phyloP scores from a whole-genome alignment of 2,329 filamentous ascomycete species.

The Ophiocordyceps unilateralis region DNA sequence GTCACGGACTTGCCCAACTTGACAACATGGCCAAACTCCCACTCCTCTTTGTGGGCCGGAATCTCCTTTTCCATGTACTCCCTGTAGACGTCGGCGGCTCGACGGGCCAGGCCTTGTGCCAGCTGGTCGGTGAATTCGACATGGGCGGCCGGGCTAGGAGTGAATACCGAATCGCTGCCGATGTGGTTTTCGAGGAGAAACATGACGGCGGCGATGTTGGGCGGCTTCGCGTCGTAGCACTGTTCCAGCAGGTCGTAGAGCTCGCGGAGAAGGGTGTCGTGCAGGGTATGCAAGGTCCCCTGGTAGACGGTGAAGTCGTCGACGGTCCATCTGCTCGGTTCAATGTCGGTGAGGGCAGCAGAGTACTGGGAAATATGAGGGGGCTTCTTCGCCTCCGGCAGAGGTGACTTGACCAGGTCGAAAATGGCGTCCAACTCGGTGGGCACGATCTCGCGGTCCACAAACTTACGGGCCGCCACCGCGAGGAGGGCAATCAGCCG shows the following conservation, averaged over 20 bases:
- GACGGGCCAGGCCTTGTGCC: conserved; percentile 52
- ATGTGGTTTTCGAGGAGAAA: conserved; percentile 70
- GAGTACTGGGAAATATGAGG: conserved; percentile 35
- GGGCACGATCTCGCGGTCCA: conserved; percentile 64
- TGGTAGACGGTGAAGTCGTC: conserved; percentile 56
- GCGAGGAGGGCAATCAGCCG: conserved; percentile 70
- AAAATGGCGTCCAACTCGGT: conserved; percentile 75
- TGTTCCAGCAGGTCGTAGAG: conserved; percentile 75
- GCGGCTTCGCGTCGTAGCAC: conserved; percentile 78
- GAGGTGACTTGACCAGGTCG: conserved; percentile 59
- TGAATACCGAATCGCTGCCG: conserved; percentile 60
- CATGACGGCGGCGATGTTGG: conserved; percentile 63
- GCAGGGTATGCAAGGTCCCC: conserved; percentile 53
- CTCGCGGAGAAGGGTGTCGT: conserved; percentile 73
- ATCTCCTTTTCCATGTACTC: conserved; percentile 65
- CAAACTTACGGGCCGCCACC: conserved; percentile 67
- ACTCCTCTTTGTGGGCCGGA: conserved; percentile 61
- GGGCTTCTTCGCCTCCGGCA: conserved; percentile 46
- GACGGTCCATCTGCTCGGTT: conserved; percentile 47
- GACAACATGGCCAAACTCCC: conserved; percentile 85
- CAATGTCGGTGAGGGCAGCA: conserved; percentile 35
- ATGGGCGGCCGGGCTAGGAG: conserved; percentile 49
- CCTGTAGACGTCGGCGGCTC: conserved; percentile 65
- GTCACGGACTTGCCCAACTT: conserved; percentile 74
- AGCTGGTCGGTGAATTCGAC: conserved; percentile 58